Base-by-base conservation (phyloP, 352 stramenopile genomes). In the Phytophthora fragariaefolia region DNA sequence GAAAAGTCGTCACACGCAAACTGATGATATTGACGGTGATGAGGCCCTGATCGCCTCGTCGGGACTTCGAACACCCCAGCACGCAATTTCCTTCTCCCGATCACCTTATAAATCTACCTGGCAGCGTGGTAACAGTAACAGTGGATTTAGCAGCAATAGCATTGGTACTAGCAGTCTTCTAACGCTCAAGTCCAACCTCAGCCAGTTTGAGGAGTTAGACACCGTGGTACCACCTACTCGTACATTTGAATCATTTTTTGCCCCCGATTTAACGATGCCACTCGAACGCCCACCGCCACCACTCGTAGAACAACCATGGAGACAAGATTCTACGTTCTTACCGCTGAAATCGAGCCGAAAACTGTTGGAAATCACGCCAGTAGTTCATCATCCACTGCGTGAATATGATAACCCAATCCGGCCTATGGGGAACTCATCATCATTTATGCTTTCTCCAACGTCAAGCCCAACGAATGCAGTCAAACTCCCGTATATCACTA, bases 191-290 rank as follows among this genome's bases (percentile, higher is more conserved):
- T 66, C 46, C 28, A 58, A 23, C 20, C 18, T 30, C 20, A 53
- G 67, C 12, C 40, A 72, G 12, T 56, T 64, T 13, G 43, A 75
- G 18, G 72, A 74, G 12, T 32, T 75, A 2, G 67, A 71, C 26
- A 13, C 32, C 10, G 34, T 53, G 22, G 54, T 55, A 10, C 55
- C 43, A 12, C 67, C 67, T 42, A 26, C 34, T 28, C 75, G 80
- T 10, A 73, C 66, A 15, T 85, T 88, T 23, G 73, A 84, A 54
- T 77, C 75, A 4, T 88, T 85, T 57, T 88, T 88, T 40, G 63
- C 74, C 4, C 36, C 58, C 2, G 53, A 71, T 8, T 46, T 80
- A 18, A 27, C n/a, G 24, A 53, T 62, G 30, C 2, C 27, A 32
- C 22, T 18, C 13, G 28, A 54, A 7, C 55, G 59, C 26, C 49